Base-by-base conservation (phyloP, 495 filamentous ascomycete species). In the Penicillium lagena region DNA sequence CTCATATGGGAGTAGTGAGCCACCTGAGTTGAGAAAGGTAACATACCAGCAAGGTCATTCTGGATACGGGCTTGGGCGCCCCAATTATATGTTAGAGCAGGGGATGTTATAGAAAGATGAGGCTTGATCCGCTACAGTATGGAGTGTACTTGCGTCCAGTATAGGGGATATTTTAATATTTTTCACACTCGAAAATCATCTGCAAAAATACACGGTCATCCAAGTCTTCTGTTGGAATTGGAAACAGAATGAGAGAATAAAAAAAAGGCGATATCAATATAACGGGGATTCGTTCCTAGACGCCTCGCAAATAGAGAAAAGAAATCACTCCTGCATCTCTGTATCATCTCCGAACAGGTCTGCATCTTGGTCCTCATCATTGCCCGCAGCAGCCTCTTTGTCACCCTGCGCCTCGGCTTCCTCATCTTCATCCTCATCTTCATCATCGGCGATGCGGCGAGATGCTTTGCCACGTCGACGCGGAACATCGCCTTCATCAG, bases 391-490 rank as follows among this genome's bases (percentile, higher is more conserved):
- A 32, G n/a, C 34, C 42, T 37, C n/a, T 11, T 22, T 51, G 29
- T 37, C 42, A 13, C 32, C 45, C 14, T 40, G 37, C 32, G 33
- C 49, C 14, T 42, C 50, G 8, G 34, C 32, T 35, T 40, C 51
- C 38, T 59, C 59, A 7, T 62, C 61, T 17, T 67, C 66, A 0
- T 72, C 69, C 7, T 73, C 70, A 2, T 73, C 68, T 8, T 70
- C 68, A 35, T 73, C 70, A 51, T 73, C 68, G 1, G 63, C 64
- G 47, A 73, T 59, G 29, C 66, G 66, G 29, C 64, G 63, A 35
- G 55, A 54, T 13, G 49, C 51, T 40, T 71, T 68, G 11, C 49
- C 54, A 13, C 68, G 63, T 29, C 70, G 60, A 40, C 65, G 67
- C 10, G 62, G 67, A 2, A 62, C 52, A 39, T 54, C 52, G 0